A percentile compares a stretch with the other conserved stretches of the same genome.
Evolutionary conservation across 495 filamentous ascomycete genomes (phyloP).

Genomic region (Polyplosphaeria fusca): DNA sequence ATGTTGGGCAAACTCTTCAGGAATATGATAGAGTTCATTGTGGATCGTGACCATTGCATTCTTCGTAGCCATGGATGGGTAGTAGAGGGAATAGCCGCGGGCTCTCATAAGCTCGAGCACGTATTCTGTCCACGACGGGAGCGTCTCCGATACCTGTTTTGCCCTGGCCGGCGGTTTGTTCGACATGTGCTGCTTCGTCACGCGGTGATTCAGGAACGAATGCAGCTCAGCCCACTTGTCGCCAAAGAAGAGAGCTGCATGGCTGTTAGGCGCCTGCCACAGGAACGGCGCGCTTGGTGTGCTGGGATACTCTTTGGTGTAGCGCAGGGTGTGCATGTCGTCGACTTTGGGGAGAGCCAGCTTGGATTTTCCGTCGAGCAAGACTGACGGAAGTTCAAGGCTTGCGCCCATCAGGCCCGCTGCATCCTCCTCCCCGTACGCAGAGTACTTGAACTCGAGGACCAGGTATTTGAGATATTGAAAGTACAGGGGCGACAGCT

Average conservation of each 20-base stretch:
- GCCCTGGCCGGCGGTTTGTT: conserved; percentile 5
- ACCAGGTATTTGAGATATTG: conserved; percentile 76
- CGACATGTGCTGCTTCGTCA: conserved; percentile 42
- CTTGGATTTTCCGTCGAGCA: conserved; percentile 53
- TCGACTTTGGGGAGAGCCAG: conserved; percentile 52
- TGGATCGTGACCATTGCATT: conserved; percentile 64
- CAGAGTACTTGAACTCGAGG: conserved; percentile 71
- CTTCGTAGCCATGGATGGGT: conserved; percentile 56
- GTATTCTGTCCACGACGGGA: conserved; percentile 77
- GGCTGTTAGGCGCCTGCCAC: conserved; percentile 77
- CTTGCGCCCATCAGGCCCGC: conserved; percentile 67
- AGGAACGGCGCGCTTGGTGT: conserved; percentile 57
- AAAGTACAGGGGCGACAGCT: conserved; percentile 71
- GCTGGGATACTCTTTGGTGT: conserved; percentile 29
- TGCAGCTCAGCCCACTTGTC: conserved; percentile 82
- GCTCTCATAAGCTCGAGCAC: conserved; percentile 67
- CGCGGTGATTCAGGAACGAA: conserved; percentile 60
- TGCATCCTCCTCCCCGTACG: conserved; percentile 38
- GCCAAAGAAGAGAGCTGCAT: conserved; percentile 76
- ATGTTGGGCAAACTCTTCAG: conserved; percentile 59
- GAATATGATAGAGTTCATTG: conserved; percentile 64
- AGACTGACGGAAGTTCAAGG: conserved; percentile 65
- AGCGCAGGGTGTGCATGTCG: conserved; percentile 30
- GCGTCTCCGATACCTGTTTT: conserved; percentile 42
- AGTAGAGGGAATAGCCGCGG: conserved; percentile 70